phyloP scores from a whole-genome alignment of 2,329 filamentous ascomycete species.

The Fusarium pilosicola region DNA sequence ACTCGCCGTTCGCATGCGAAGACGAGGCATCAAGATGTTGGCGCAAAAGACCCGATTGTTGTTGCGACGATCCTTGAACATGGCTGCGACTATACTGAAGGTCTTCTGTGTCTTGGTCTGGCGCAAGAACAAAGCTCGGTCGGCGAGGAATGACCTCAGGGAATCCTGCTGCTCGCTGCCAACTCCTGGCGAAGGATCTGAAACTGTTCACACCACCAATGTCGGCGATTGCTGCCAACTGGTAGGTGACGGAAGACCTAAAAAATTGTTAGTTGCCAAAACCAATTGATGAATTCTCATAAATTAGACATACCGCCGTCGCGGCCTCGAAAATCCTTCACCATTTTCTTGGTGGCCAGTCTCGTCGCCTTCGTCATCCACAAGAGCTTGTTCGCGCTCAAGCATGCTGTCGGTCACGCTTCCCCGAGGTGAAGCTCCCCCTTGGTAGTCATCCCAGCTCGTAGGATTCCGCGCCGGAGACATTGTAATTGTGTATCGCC shows the following conservation, averaged over 20 bases:
- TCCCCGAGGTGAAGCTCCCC: constrained; percentile 53
- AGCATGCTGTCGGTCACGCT: constrained; percentile 57
- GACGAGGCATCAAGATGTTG: constrained; percentile 60
- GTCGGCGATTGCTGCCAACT: constrained; percentile 69
- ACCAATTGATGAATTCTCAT: not conserved
- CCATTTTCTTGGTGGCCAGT: constrained; percentile 46
- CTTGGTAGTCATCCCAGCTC: constrained; percentile 60
- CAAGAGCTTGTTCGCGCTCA: constrained; percentile 58
- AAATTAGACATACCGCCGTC: constrained; percentile 44
- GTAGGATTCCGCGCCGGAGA: constrained; percentile 51
- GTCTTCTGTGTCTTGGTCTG: constrained; percentile 56
- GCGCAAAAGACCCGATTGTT: constrained; percentile 59
- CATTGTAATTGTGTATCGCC: constrained; percentile 37
- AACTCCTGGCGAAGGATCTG: constrained; percentile 90
- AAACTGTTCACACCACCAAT: constrained; percentile 94
- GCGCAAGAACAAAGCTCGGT: constrained; percentile 75
- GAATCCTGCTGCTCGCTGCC: constrained; percentile 90
- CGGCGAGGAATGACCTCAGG: constrained; percentile 85
- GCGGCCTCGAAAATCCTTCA: constrained; percentile 42
- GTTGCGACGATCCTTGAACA: constrained; percentile 49
- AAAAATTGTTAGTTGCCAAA: not conserved
- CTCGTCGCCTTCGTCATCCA: constrained; percentile 53
- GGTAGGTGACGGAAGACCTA: constrained; percentile 69
- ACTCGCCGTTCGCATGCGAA: constrained; percentile 34
- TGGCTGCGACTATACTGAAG: constrained; percentile 55